Evolutionary conservation across 176 grass and related monocot species (phyloP).

Genomic region (Rhynchospora pubera): DNA sequence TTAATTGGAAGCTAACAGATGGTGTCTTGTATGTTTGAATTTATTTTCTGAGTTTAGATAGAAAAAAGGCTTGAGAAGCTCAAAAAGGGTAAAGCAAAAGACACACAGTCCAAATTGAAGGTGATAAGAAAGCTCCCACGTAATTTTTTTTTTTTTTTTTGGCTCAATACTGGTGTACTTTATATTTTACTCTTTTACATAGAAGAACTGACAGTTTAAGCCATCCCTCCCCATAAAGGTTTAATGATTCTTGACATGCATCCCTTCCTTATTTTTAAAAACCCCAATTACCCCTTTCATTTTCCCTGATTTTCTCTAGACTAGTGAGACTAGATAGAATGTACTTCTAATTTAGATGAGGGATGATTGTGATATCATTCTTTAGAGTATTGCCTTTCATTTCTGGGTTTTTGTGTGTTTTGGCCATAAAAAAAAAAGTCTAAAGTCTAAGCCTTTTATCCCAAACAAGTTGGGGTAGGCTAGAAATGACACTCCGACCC

Average conservation of each 20-base stretch:
- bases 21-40: not conserved
- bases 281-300: not conserved
- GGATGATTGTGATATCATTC: not conserved
- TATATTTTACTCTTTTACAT: not conserved
- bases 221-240: not conserved
- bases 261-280: not conserved
- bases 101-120: slow-evolving; percentile 74
- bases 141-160: not conserved
- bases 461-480: too few relatives aligned
- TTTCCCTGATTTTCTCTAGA: not conserved
- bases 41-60: slow-evolving; percentile 52
- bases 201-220: not conserved
- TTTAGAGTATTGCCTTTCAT: not conserved
- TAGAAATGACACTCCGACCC: too few relatives aligned
- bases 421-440: too few relatives aligned
- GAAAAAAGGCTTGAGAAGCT: slow-evolving; percentile 97
- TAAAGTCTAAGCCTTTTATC: too few relatives aligned
- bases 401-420: not conserved
- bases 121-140: slow-evolving; percentile 21
- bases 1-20: not conserved
- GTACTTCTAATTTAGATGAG: not conserved
- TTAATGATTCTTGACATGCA: not conserved
- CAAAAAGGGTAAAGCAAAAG: slow-evolving; percentile 94
- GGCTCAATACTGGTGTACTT: not conserved
- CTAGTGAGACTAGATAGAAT: not conserved